Percentiles rank a stretch among this genome's conserved stretches.
Conservation (phyloP, 495 filamentous ascomycete species). For the Achaetomiella virescens region DNA sequence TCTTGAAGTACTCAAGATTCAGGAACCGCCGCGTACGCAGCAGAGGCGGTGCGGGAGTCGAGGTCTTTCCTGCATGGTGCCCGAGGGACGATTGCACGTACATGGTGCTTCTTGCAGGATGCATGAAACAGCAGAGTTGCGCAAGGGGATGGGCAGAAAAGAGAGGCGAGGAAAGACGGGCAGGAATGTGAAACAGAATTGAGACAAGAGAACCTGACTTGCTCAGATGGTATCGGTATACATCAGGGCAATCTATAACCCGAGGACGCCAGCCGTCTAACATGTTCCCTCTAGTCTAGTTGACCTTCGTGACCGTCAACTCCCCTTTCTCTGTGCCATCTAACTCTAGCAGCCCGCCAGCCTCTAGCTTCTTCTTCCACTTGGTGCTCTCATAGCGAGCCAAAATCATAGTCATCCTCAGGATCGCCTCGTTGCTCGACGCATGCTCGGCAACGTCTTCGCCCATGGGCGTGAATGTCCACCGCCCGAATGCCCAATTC, state of each 20-base stretch:
- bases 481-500: constrained; percentile 96
- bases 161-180: no score
- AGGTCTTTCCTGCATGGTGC: no score
- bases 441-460: constrained; percentile 39
- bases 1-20: no score
- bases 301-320: constrained; percentile 41
- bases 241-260: neutral
- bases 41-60: no score
- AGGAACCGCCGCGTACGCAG: no score
- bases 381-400: constrained; percentile 78
- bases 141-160: no score
- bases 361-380: constrained; percentile 81
- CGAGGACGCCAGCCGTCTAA: neutral
- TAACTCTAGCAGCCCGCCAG: constrained; percentile 50
- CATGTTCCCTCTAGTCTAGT: neutral
- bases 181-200: no score
- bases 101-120: no score
- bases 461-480: constrained; percentile 70
- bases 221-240: neutral
- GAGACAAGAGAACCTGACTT: neutral
- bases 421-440: constrained; percentile 42
- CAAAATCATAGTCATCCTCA: constrained; percentile 79
- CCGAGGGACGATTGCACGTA: no score
- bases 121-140: no score
- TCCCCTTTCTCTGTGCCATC: constrained; percentile 34